Base-by-base conservation (phyloP, 305 asterid species). In the Fraxinus greggii region DNA sequence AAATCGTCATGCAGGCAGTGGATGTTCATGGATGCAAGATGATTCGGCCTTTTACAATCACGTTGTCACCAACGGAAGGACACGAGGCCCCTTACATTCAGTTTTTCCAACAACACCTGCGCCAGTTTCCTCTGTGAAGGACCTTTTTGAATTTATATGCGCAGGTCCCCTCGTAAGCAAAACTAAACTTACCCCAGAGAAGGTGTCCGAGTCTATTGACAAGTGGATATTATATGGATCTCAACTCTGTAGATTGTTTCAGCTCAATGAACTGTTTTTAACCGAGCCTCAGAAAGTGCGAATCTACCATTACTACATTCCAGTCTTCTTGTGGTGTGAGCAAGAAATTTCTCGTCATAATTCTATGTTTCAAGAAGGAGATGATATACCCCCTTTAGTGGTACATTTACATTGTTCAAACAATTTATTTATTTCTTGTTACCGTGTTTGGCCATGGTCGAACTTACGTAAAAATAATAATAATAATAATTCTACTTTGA, bases 261-360 rank as follows among this genome's bases (percentile, higher is more conserved):
- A 86, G 87, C 88, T 97, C 76, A 92, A 91, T 26, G 98, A 97
- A 80, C 84, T 93, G 83, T 83, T 76, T 83, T 93, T 96, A 74
- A 90, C 89, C 0, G 95, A 91, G 81, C 89, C 99, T 85, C 97
- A 94, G 76, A 97, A 92, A 84, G 78, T 92, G 78, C 90, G 99
- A 79, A 86, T 97, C 31, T 97, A 78, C 88, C 99, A 97, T 90
- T 94, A 97, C 88, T 97, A 97, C 84, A 88, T 97, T 83, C 99
- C 99, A 5, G 98, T 97, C 73, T 97, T 91, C 90, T 61, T 94
- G 83, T 97, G 99, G 97, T 97, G 99, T 80, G 97, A 93, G 81
- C 86, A 87, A 78, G 95, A 97, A 91, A 92, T 97, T 48, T 85
- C 93, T 24, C 83, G 78, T 40, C 99, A 97, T 83, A 61, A 51